These are phyloP conservation scores for Posidonia australis DNA, from an alignment of 106 monocot genomes.

Conservation along the genomic window DNA sequence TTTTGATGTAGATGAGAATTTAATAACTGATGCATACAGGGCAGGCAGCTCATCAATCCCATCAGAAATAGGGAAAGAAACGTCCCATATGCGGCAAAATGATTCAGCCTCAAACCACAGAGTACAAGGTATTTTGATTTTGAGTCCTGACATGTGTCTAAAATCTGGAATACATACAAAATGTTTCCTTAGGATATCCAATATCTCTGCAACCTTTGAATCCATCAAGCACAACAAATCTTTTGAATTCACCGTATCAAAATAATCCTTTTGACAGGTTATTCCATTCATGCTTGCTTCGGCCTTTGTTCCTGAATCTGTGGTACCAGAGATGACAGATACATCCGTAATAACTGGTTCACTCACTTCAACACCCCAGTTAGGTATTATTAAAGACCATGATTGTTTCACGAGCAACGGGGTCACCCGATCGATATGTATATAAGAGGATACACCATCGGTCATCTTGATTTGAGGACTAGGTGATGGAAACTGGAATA, in stretches of 20 bases:
- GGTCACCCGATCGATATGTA: constrained; percentile 50
- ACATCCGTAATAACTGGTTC: constrained; percentile 21
- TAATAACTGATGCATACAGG: constrained; percentile 59
- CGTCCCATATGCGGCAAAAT: constrained; percentile 42
- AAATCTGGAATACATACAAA: constrained; percentile 74
- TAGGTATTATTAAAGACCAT: constrained; percentile 61
- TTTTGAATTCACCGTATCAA: constrained; percentile 10
- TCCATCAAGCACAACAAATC: constrained; percentile 42
- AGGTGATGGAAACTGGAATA: constrained; percentile 55
- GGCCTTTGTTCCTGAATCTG: constrained; percentile 8
- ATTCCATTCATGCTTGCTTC: constrained; percentile 20
- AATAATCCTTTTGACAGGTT: constrained; percentile 21
- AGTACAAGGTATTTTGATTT: constrained; percentile 66
- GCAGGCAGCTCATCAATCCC: constrained; percentile 43
- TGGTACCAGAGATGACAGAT: constrained; percentile 17
- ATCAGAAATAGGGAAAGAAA: constrained; percentile 26
- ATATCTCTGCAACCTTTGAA: constrained; percentile 46
- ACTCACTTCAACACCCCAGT: constrained; percentile 20
- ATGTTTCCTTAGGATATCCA: constrained; percentile 51
- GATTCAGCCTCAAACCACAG: constrained; percentile 58
- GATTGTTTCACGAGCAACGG: constrained; percentile 73
- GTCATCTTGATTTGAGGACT: constrained; percentile 31
- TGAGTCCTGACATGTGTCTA: constrained; percentile 51
- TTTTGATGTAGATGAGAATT: constrained; percentile 59
- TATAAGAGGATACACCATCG: constrained; percentile 37